phyloP scores from a whole-genome alignment of 2,329 filamentous ascomycete species.

The Trichophyton equinum region DNA sequence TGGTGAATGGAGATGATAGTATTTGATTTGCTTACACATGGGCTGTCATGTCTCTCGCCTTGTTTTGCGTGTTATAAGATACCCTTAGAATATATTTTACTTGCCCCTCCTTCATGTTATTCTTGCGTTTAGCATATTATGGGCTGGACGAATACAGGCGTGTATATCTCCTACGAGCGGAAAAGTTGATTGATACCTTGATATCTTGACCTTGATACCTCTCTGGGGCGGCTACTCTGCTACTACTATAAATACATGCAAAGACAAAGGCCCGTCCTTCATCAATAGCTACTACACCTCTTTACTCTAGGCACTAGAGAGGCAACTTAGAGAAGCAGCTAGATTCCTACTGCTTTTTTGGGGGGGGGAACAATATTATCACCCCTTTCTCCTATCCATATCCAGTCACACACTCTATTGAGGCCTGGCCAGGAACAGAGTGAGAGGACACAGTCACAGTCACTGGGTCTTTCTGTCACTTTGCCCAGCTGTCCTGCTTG shows the following conservation, averaged over 20 bases:
- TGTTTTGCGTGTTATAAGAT: not conserved
- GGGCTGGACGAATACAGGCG: not conserved
- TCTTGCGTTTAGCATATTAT: not conserved
- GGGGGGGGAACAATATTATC: not conserved
- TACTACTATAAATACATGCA: too few species aligned
- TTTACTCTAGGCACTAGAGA: too few species aligned
- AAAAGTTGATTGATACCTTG: not conserved
- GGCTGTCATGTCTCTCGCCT: not conserved
- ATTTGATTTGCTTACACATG: not conserved
- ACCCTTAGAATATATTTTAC: not conserved
- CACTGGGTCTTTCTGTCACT: not conserved
- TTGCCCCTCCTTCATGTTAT: not conserved
- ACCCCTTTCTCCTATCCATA: not conserved
- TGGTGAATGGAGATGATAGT: conserved; percentile 29
- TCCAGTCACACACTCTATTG: not conserved
- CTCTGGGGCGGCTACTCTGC: too few species aligned
- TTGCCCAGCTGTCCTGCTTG: not conserved
- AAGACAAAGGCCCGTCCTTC: too few species aligned
- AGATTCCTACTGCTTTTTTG: too few species aligned
- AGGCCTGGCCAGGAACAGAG: not conserved
- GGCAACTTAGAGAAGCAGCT: too few species aligned
- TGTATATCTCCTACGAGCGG: not conserved
- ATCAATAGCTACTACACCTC: too few species aligned
- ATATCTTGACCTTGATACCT: not conserved
- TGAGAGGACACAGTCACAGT: not conserved